Evolutionary conservation across 176 grass and related monocot genomes (phyloP), one percentile per base, ranked within the genome.

Genomic region (Bromus sterilis): DNA sequence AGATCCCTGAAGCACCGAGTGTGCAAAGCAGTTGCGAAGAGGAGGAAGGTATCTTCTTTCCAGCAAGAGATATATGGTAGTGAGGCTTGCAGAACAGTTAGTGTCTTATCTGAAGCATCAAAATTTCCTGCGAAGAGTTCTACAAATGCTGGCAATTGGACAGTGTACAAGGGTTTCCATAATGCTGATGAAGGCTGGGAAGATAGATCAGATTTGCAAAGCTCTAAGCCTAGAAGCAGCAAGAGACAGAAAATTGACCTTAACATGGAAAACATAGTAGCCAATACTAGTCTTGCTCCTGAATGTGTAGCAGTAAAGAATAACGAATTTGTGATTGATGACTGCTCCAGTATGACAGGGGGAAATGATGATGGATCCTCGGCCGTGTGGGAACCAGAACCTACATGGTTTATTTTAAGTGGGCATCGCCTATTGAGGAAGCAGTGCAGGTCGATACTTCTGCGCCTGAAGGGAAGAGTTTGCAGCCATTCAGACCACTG

Each of bases 401-500:
- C 0, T 39, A 65, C 83, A 35, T 94, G 88, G 86, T 97, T 97
- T 88, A 92, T 94, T 78, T 70, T 97, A 86, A 92, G 94, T 37
- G 94, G 89, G 13, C 89, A 94, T 77, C 85, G 83, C 15, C 33
- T 90, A 41, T 86, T 94, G 80, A 97, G 89, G 64, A 97, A 92
- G 70, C 88, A 92, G 77, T 97, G 91, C 42, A 91, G 75, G 83
- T 53, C 41, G 0, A 79, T 97, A 71, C 91, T 97, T 55, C 83
- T 59, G 73, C 78, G 76, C 15, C 82, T 97, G 44, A 89, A 74
- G 80, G 94, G 94, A 59, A 90, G 83, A 80, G 56, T 94, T 23
- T 97, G 94, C 83, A 97, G 89, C 87, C 86, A 92, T 74, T 89
- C 92, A 39, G 92, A 97, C 62, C 75, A 89, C 56, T 97, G 94